A percentile compares a stretch with the other conserved stretches of the same genome.
Conservation (phyloP, 2,329 filamentous ascomycete genomes). For the Pseudogymnoascus verrucosus region DNA sequence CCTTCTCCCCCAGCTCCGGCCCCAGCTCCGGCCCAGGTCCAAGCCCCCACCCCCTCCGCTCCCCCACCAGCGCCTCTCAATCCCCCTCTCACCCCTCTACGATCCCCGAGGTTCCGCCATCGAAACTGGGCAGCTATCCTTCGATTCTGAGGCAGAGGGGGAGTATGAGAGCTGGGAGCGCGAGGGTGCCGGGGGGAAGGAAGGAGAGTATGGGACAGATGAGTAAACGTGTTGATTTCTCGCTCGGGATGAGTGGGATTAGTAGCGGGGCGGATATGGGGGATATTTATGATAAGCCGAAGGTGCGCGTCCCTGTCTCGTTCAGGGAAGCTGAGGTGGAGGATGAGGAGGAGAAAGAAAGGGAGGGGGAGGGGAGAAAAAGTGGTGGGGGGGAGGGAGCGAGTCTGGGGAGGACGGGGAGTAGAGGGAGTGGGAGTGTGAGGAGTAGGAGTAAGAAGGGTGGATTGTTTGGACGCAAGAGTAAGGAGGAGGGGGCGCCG, state of each 20-base stretch:
- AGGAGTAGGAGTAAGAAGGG: not conserved
- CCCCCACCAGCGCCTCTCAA: slow-evolving; percentile 13
- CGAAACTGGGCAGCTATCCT: slow-evolving; percentile 27
- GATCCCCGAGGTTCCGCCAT: not conserved
- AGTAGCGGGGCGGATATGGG: slow-evolving; percentile 50
- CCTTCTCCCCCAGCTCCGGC: slow-evolving; percentile 11
- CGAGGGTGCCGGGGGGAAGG: slow-evolving; percentile 27
- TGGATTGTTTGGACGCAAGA: not conserved
- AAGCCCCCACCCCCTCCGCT: not conserved
- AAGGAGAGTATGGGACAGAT: slow-evolving; percentile 50
- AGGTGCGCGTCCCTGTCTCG: slow-evolving; percentile 24
- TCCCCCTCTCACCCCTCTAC: slow-evolving; percentile 18
- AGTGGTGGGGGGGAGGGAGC: not conserved
- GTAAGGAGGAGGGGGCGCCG: not conserved
- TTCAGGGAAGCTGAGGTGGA: not conserved
- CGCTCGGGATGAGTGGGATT: slow-evolving; percentile 56
- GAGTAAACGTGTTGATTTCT: slow-evolving; percentile 61
- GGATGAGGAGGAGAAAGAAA: not conserved
- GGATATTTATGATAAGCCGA: slow-evolving; percentile 55
- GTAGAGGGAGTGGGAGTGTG: not conserved
- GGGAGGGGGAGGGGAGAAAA: not conserved
- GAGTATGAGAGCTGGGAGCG: slow-evolving; percentile 32
- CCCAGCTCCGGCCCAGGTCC: not conserved
- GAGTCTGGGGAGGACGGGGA: not conserved
- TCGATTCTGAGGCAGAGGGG: slow-evolving; percentile 49